phyloP scores from a whole-genome alignment of 2,329 filamentous ascomycete genomes.

The Xylaria sp. region DNA sequence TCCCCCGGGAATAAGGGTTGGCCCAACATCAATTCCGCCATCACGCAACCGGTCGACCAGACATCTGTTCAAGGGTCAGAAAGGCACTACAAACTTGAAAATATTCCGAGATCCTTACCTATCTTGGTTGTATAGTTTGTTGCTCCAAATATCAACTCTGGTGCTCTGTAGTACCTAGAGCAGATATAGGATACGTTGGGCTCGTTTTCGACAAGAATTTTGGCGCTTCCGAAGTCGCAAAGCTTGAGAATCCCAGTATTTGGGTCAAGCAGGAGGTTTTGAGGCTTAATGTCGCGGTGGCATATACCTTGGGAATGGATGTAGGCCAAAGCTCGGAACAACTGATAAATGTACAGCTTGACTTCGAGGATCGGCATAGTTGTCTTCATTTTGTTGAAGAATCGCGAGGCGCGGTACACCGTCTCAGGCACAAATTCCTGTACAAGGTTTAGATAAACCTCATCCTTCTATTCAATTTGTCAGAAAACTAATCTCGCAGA shows the following conservation, averaged over 20 bases:
- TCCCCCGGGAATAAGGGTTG: constrained; percentile 98
- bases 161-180: constrained; percentile 97
- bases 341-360: constrained; percentile 99
- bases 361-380: constrained; percentile 99
- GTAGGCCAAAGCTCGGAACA: constrained; percentile 97
- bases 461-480: constrained; percentile 77
- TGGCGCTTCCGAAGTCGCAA: constrained; percentile 98
- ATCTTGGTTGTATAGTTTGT: constrained; percentile 99
- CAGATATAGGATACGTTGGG: constrained; percentile 99
- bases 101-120: constrained; percentile 68
- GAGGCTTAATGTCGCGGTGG: constrained; percentile 98
- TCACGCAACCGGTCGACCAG: constrained; percentile 99
- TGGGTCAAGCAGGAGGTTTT: constrained; percentile 95
- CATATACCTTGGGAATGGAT: constrained; percentile 99
- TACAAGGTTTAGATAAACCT: constrained; percentile 98
- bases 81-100: not conserved
- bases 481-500: constrained; percentile 26
- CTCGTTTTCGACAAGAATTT: constrained; percentile 98
- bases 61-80: constrained; percentile 73
- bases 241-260: constrained; percentile 92
- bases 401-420: constrained; percentile 95
- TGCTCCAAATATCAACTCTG: constrained; percentile 97
- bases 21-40: constrained; percentile 99
- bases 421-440: constrained; percentile 99
- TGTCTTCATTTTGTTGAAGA: constrained; percentile 99